Evolutionary conservation across 148 eudicot genomes (phyloP).

Genomic region (Camellia lanceoleosa): DNA sequence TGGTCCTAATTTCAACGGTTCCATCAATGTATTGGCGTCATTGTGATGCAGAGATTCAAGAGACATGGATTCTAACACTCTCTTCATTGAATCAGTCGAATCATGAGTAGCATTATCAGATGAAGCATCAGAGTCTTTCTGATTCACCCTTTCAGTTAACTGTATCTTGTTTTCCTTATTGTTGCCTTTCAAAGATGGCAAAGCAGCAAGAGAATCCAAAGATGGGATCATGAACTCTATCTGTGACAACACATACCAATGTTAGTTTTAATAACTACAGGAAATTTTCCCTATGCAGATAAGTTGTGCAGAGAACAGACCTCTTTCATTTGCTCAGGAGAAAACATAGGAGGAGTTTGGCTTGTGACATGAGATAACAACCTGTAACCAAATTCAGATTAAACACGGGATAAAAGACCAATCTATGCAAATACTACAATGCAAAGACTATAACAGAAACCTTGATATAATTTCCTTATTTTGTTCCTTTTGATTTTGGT

Average conservation of each 20-base stretch:
- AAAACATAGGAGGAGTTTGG: constrained; percentile 49
- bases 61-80: constrained; percentile 26
- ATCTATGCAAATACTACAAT: constrained; percentile 6
- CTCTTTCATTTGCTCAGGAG: constrained; percentile 71
- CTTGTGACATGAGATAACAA: constrained; percentile 51
- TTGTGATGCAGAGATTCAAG: constrained; percentile 24
- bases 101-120: constrained; percentile 32
- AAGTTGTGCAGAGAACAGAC: constrained; percentile 30
- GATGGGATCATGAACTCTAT: constrained; percentile 45
- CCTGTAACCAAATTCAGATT: constrained; percentile 40
- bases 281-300: background rate
- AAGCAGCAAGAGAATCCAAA: constrained; percentile 27
- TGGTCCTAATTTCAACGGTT: constrained; percentile 30
- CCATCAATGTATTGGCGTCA: constrained; percentile 20
- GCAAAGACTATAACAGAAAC: constrained; percentile 31
- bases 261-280: background rate
- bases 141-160: constrained; percentile 33
- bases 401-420: constrained; percentile 8
- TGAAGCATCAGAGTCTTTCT: constrained; percentile 44
- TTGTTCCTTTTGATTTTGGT: constrained; percentile 46
- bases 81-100: constrained; percentile 22
- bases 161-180: constrained; percentile 40
- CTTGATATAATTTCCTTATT: constrained; percentile 54
- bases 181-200: constrained; percentile 27
- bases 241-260: constrained; percentile 34